Percentiles rank a stretch among this genome's conserved stretches.
Evolutionary conservation across 768 basidiomycete species (phyloP).

Genomic region (Crepidotus variabilis): DNA sequence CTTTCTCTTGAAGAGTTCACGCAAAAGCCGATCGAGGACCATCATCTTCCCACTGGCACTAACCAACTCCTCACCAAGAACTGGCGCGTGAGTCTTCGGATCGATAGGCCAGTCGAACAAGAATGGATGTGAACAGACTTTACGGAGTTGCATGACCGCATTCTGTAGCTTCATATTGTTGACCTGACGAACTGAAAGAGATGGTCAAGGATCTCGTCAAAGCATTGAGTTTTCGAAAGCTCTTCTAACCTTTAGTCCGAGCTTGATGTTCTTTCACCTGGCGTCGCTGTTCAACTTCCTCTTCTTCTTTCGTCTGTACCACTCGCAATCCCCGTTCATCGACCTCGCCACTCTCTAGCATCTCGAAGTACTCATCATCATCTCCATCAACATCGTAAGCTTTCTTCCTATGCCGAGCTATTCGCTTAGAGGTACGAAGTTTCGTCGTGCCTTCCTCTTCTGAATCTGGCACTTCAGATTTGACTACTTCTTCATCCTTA

Average conservation of each 20-base stretch:
- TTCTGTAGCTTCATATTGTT: constrained; percentile 96
- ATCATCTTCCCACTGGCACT: constrained; percentile 97
- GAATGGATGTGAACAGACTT: constrained; percentile 93
- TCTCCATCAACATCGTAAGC: constrained; percentile 55
- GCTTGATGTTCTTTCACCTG: constrained; percentile 55
- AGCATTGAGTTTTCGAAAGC: not conserved
- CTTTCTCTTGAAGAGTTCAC: constrained; percentile 70
- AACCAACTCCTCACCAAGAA: constrained; percentile 77
- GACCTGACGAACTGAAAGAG: constrained; percentile 64
- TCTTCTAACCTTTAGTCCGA: constrained; percentile 53
- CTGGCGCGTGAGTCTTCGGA: constrained; percentile 50
- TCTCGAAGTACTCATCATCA: constrained; percentile 65
- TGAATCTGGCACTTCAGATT: constrained; percentile 15
- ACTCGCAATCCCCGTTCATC: constrained; percentile 31
- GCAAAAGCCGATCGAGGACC: constrained; percentile 83
- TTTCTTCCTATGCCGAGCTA: constrained; percentile 32
- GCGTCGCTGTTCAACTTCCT: constrained; percentile 45
- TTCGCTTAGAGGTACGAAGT: constrained; percentile 25
- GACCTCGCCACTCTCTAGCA: constrained; percentile 47
- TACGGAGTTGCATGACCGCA: constrained; percentile 94
- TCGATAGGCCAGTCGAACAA: constrained; percentile 83
- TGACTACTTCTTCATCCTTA: constrained; percentile 10
- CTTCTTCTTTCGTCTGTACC: constrained; percentile 26
- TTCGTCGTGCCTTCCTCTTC: constrained; percentile 20
- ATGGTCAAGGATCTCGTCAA: not conserved